Conservation (phyloP, 352 stramenopile species). For the Elongisporangium anandrum region DNA sequence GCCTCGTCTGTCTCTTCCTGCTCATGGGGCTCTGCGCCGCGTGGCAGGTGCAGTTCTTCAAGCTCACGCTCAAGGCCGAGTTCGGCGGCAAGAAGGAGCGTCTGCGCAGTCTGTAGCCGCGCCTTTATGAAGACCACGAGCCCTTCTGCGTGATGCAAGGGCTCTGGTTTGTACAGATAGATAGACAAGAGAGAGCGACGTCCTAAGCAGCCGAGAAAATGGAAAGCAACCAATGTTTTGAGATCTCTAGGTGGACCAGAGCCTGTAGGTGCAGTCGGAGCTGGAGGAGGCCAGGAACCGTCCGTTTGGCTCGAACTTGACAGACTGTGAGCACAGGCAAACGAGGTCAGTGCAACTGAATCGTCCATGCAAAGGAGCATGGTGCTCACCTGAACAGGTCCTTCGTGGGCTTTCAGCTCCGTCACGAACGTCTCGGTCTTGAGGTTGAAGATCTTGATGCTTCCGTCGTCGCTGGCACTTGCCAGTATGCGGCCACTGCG, state of each 20-base stretch:
- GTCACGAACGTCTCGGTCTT: slow-evolving; percentile 56
- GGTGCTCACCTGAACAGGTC: slow-evolving; percentile 85
- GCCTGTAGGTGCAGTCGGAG: slow-evolving; percentile 91
- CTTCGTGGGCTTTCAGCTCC: slow-evolving; percentile 90
- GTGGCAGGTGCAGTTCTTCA: slow-evolving; percentile 72
- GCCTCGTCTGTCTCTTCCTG: slow-evolving; percentile 55
- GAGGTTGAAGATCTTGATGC: slow-evolving; percentile 87
- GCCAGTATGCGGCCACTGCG: slow-evolving; percentile 81
- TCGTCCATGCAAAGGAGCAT: no score
- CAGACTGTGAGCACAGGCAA: slow-evolving; percentile 37
- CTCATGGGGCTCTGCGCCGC: slow-evolving; percentile 44
- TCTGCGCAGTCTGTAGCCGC: slow-evolving; percentile 54
- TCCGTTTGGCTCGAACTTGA: slow-evolving; percentile 87
- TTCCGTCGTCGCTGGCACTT: slow-evolving; percentile 88
- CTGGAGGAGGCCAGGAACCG: slow-evolving; percentile 88
- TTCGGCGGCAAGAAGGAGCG: slow-evolving; percentile 80
- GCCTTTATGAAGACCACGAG: no score
- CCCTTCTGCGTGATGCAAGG: no score
- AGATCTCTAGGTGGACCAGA: slow-evolving; percentile 68
- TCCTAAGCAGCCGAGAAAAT: slow-evolving; percentile 5
- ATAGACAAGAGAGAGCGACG: slow-evolving; percentile 11
- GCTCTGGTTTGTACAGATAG: slow-evolving; percentile 5
- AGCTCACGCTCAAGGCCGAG: slow-evolving; percentile 60
- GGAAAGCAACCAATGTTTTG: slow-evolving; percentile 1
- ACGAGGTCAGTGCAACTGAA: no score